phyloP scores from a whole-genome alignment of 2,329 filamentous ascomycete species.

The Akanthomyces uredinophilus region DNA sequence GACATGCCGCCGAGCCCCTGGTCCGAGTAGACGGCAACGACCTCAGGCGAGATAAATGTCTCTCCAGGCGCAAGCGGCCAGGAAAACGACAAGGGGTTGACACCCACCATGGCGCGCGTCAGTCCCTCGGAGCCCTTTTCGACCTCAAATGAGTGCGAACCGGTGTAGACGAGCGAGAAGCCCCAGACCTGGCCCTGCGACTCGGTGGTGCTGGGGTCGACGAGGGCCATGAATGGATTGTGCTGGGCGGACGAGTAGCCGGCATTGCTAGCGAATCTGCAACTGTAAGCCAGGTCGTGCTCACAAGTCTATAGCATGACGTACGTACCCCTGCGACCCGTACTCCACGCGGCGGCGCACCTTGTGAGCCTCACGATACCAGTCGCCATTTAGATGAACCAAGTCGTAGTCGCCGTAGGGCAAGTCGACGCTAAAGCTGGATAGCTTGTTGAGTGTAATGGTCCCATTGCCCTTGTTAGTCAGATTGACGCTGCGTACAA shows the following conservation, averaged over 20 bases:
- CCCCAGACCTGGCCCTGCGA: conserved; percentile 57
- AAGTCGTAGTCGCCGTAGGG: conserved; percentile 57
- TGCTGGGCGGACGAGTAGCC: conserved; percentile 61
- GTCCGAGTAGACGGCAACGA: conserved; percentile 56
- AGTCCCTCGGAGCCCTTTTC: conserved; percentile 59
- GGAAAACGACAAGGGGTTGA: conserved; percentile 57
- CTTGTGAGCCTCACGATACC: conserved; percentile 53
- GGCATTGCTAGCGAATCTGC: conserved; percentile 53
- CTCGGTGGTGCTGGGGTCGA: conserved; percentile 54
- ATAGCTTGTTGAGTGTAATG: conserved; percentile 50
- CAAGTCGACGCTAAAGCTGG: conserved; percentile 58
- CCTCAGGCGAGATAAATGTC: conserved; percentile 56
- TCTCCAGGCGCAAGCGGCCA: conserved; percentile 52
- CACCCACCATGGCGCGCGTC: conserved; percentile 53
- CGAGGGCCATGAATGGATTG: conserved; percentile 58
- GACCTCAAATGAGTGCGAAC: conserved; percentile 56
- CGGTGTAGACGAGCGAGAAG: conserved; percentile 60
- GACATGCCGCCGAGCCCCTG: conserved; percentile 58
- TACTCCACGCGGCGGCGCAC: conserved; percentile 51
- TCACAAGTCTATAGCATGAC: no score
- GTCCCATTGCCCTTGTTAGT: conserved; percentile 51
- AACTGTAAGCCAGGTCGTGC: neutral
- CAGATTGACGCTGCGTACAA: conserved; percentile 56
- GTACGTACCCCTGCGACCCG: conserved; percentile 46
- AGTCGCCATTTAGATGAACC: conserved; percentile 58